These are phyloP conservation scores for Solanum arcanum DNA, from an alignment of 257 asterid species.

Conservation along the genomic window DNA sequence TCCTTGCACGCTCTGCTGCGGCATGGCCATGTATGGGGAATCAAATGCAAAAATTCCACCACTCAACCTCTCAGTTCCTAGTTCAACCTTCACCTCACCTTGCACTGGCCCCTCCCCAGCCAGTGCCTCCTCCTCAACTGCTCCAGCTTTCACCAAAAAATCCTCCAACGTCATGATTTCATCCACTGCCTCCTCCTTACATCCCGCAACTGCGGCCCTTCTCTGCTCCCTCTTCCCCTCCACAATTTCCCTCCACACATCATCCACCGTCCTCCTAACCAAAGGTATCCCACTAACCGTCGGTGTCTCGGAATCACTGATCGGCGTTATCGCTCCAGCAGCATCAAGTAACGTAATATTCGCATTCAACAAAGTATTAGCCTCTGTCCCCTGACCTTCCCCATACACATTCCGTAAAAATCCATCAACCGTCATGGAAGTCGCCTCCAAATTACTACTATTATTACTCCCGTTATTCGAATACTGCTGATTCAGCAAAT, in stretches of 20 bases:
- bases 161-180: slow-evolving; percentile 91
- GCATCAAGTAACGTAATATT: slow-evolving; percentile 33
- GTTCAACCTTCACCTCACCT: slow-evolving; percentile 22
- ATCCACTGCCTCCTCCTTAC: slow-evolving; percentile 33
- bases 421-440: slow-evolving; percentile 8
- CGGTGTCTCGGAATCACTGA: slow-evolving; percentile 18
- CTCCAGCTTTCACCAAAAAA: slow-evolving; percentile 68
- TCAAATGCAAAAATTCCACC: slow-evolving; percentile 23
- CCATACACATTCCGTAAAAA: slow-evolving; percentile 9
- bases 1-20: slow-evolving; percentile 13
- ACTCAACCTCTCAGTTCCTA: slow-evolving; percentile 11
- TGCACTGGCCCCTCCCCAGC: not conserved
- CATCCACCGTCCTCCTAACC: slow-evolving; percentile 65
- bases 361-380: slow-evolving; percentile 30
- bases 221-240: slow-evolving; percentile 54
- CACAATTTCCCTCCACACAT: slow-evolving; percentile 90
- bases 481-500: not conserved
- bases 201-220: slow-evolving; percentile 5
- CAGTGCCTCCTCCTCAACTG: slow-evolving; percentile 32
- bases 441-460: slow-evolving; percentile 4
- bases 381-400: slow-evolving; percentile 1
- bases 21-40: slow-evolving; percentile 4
- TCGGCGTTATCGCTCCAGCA: slow-evolving; percentile 43
- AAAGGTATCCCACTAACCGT: not conserved
- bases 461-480: not conserved